Conservation (phyloP, 495 filamentous ascomycete genomes). For the Podospora sp. region DNA sequence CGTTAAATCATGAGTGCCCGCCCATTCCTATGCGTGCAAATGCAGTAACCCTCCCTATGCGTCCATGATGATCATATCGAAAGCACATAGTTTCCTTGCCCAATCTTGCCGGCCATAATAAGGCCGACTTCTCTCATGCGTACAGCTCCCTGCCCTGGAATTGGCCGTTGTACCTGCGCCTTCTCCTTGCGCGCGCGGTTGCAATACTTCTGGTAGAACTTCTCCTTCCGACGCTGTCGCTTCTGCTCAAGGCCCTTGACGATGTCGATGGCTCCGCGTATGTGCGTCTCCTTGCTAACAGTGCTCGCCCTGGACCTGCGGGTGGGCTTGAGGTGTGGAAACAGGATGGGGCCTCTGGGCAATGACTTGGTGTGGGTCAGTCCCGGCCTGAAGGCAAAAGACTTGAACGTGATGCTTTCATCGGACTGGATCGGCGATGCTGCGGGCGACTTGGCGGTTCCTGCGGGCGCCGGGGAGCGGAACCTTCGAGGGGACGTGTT, state of each 20-base stretch:
- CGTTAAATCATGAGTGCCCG: conserved; percentile 36
- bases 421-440: conserved; percentile 44
- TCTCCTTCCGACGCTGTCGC: conserved; percentile 86
- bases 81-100: conserved; percentile 76
- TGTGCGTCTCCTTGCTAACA: conserved; percentile 49
- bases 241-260: conserved; percentile 95
- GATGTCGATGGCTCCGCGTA: conserved; percentile 90
- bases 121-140: conserved; percentile 93
- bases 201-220: conserved; percentile 78
- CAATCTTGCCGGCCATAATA: conserved; percentile 78
- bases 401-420: conserved; percentile 53
- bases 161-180: conserved; percentile 49
- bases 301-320: conserved; percentile 34
- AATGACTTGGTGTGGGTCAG: conserved; percentile 77
- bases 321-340: conserved; percentile 52
- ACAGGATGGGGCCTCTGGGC: conserved; percentile 71
- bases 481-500: conserved; percentile 69
- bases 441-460: conserved; percentile 44
- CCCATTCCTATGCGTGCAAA: conserved; percentile 18
- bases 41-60: conserved; percentile 22
- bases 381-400: conserved; percentile 63
- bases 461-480: conserved; percentile 62
- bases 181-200: conserved; percentile 54
- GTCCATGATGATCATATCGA: conserved; percentile 61
- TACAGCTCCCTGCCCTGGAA: conserved; percentile 86